phyloP scores from a whole-genome alignment of 768 basidiomycete genomes.

The Phaeotremella fagi region DNA sequence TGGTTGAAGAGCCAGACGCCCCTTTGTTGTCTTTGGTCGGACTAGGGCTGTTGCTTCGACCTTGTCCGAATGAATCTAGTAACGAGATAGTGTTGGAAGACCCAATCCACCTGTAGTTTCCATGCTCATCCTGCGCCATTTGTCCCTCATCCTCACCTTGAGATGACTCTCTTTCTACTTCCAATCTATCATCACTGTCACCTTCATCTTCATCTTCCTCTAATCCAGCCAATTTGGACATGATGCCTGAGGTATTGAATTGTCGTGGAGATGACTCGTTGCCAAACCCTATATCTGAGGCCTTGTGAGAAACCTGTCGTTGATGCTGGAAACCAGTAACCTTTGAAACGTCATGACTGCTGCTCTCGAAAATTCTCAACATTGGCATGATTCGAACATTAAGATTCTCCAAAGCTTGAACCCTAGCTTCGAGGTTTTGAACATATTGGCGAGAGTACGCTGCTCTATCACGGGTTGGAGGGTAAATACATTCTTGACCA shows the following conservation, averaged over 20 bases:
- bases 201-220: conserved; percentile 4
- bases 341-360: too few species aligned
- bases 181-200: background rate
- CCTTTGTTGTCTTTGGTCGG: background rate
- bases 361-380: conserved; percentile 31
- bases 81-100: conserved; percentile 39
- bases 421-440: conserved; percentile 37
- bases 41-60: too few species aligned
- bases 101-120: conserved; percentile 43
- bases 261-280: too few species aligned
- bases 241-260: too few species aligned
- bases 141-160: conserved; percentile 32
- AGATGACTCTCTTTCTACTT: background rate
- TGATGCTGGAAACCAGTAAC: too few species aligned
- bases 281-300: too few species aligned
- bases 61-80: conserved; percentile 28
- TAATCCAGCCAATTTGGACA: too few species aligned
- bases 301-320: too few species aligned
- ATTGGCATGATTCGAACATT: conserved; percentile 29
- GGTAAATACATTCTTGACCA: conserved; percentile 33
- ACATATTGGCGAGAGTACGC: conserved; percentile 43
- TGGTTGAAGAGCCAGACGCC: too few species aligned
- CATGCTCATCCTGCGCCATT: conserved; percentile 39
- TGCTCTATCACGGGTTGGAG: conserved; percentile 39
- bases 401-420: conserved; percentile 38